Evolutionary conservation across 495 filamentous ascomycete species (phyloP).

Genomic region (Lasiosphaeris hirsuta): DNA sequence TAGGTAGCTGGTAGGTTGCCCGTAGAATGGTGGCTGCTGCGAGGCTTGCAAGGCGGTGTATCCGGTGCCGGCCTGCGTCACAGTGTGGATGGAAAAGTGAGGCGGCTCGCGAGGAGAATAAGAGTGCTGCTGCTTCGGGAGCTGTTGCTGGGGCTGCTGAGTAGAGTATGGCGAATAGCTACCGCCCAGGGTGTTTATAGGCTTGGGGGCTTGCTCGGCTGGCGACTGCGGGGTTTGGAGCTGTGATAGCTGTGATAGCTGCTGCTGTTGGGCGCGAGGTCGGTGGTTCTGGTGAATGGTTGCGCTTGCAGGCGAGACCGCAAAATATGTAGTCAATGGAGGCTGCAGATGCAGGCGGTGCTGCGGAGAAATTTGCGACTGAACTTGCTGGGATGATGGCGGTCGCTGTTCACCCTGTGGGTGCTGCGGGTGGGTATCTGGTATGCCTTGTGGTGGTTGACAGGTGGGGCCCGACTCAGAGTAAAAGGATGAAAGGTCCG

Average conservation of each 20-base stretch:
- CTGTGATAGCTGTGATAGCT: slow-evolving; percentile 13
- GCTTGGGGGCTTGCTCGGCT: neutral
- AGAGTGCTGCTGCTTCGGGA: too few relatives aligned
- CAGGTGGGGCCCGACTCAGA: slow-evolving; percentile 29
- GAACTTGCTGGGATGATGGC: slow-evolving; percentile 24
- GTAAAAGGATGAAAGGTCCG: slow-evolving; percentile 53
- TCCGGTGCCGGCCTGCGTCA: slow-evolving; percentile 2
- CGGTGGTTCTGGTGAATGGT: slow-evolving; percentile 3
- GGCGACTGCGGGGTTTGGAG: neutral
- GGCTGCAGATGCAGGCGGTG: slow-evolving; percentile 22
- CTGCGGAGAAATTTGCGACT: slow-evolving; percentile 21
- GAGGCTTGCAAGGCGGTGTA: slow-evolving; percentile 1
- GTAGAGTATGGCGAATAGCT: slow-evolving; percentile 1
- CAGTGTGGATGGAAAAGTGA: neutral
- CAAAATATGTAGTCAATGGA: slow-evolving; percentile 20
- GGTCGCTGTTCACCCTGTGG: slow-evolving; percentile 23
- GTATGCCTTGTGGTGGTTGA: slow-evolving; percentile 8
- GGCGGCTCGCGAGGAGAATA: too few relatives aligned
- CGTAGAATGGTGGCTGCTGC: slow-evolving; percentile 2
- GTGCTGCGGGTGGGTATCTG: slow-evolving; percentile 14
- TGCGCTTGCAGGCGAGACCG: slow-evolving; percentile 14
- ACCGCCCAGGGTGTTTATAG: neutral
- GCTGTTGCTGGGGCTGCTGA: neutral
- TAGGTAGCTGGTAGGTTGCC: neutral
- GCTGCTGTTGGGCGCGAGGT: slow-evolving; percentile 23